A percentile compares a stretch with the other conserved stretches of the same genome.
These are phyloP conservation scores for Dothistroma pini DNA, from an alignment of 2,329 filamentous ascomycete species.

Conservation along the genomic window DNA sequence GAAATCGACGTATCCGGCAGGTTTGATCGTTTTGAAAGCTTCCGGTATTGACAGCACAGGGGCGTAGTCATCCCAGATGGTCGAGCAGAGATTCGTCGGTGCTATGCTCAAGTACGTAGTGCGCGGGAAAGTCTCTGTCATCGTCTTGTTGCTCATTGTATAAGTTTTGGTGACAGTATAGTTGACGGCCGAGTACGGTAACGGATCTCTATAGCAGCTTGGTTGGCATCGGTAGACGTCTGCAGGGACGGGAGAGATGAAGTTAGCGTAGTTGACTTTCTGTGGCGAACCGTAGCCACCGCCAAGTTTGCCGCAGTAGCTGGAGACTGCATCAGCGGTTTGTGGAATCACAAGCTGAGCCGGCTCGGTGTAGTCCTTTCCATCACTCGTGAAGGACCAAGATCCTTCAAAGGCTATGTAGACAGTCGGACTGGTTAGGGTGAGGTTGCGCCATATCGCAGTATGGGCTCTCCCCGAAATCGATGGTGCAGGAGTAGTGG, in stretches of 20 bases:
- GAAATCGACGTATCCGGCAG: conserved; percentile 4
- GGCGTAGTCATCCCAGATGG: conserved; percentile 26
- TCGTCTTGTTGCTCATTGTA: conserved; percentile 1
- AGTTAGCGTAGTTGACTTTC: conserved; percentile 22
- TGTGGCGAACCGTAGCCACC: conserved; percentile 14
- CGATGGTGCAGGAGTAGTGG: conserved; percentile 17
- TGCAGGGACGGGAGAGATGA: conserved; percentile 20
- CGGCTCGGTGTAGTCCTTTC: conserved; percentile 8
- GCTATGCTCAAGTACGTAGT: conserved; percentile 5
- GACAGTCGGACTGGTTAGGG: conserved; percentile 24
- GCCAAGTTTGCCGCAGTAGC: conserved; percentile 18
- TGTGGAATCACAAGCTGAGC: conserved; percentile 18
- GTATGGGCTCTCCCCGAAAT: conserved; percentile 21
- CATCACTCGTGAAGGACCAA: conserved; percentile 15
- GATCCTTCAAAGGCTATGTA: conserved; percentile 24
- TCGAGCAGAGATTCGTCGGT: conserved; percentile 23
- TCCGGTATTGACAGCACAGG: conserved; percentile 22
- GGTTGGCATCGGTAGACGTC: conserved; percentile 25
- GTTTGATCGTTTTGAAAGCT: conserved; percentile 17
- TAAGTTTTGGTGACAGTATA: conserved; percentile 4
- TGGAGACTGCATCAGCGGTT: conserved; percentile 15
- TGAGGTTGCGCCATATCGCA: conserved; percentile 15
- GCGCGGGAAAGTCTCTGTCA: background rate
- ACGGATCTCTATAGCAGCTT: conserved; percentile 16
- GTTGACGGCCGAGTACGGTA: conserved; percentile 2